Evolutionary conservation across 2,329 filamentous ascomycete genomes (phyloP).

Genomic region (Calonectria naviculata): DNA sequence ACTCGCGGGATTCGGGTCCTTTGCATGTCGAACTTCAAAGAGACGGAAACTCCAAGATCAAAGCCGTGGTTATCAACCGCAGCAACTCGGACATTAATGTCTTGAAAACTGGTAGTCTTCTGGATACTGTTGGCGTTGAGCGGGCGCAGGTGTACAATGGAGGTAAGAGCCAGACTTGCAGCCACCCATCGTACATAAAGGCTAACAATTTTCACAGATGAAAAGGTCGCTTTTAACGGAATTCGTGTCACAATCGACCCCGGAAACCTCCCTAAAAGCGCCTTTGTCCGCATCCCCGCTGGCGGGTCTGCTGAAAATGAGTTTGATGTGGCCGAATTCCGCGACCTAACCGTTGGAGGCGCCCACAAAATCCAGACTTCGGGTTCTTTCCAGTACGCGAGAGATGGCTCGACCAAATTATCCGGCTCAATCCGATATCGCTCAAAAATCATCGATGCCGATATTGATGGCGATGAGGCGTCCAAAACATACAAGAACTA

Average conservation of each 20-base stretch:
- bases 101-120: constrained; percentile 59
- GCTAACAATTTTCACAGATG: not conserved
- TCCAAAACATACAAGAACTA: not conserved
- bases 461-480: not conserved
- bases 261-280: not conserved
- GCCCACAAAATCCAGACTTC: not conserved
- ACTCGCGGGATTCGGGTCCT: constrained; percentile 32
- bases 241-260: not conserved
- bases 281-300: not conserved
- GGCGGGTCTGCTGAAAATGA: not conserved
- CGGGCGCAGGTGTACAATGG: constrained; percentile 58
- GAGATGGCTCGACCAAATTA: not conserved
- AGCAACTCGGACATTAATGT: constrained; percentile 56
- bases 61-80: constrained; percentile 59
- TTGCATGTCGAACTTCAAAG: constrained; percentile 53
- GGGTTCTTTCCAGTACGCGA: not conserved
- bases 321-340: not conserved
- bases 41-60: constrained; percentile 58
- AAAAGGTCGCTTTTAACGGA: not conserved
- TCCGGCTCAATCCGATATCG: not conserved
- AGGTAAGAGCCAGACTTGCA: constrained; percentile 37
- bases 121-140: constrained; percentile 59
- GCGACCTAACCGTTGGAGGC: not conserved
- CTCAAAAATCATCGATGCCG: not conserved
- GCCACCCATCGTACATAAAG: not conserved